Percentiles rank a stretch among this genome's conserved stretches.
These are phyloP conservation scores for Platanthera guangdongensis DNA, from an alignment of 106 monocot genomes.

Conservation along the genomic window DNA sequence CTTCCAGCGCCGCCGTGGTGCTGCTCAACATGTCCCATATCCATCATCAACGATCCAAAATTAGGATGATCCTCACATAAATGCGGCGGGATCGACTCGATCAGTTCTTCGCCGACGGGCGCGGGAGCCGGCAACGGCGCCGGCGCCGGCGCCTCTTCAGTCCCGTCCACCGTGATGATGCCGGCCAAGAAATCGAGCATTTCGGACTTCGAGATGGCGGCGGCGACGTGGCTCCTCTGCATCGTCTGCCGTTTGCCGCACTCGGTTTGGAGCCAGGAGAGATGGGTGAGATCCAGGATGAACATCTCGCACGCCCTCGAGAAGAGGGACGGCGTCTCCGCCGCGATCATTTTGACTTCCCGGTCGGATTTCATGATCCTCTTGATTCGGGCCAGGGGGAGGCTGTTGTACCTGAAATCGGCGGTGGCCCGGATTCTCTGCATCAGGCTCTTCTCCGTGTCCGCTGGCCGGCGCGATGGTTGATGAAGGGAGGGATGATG, in stretches of 20 bases:
- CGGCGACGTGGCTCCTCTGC: constrained; percentile 55
- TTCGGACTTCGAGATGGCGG: constrained; percentile 44
- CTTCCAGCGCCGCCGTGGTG: too few relatives aligned
- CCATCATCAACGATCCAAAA: neutral
- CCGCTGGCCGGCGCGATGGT: too few relatives aligned
- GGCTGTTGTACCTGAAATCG: constrained; percentile 54
- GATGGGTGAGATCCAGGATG: constrained; percentile 34
- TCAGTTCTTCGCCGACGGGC: neutral
- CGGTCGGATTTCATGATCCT: constrained; percentile 68
- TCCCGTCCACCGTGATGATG: constrained; percentile 47
- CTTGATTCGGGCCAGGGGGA: constrained; percentile 56
- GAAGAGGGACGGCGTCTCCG: constrained; percentile 51
- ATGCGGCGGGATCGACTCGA: neutral
- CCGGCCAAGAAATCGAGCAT: constrained; percentile 56
- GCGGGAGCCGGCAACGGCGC: neutral
- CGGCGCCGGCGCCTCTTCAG: constrained; percentile 14
- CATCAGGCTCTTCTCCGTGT: constrained; percentile 15
- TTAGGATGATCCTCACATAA: constrained; percentile 1
- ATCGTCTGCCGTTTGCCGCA: constrained; percentile 52
- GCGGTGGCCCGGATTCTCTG: constrained; percentile 15
- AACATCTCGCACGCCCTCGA: constrained; percentile 50
- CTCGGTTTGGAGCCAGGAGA: constrained; percentile 49
- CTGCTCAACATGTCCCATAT: neutral
- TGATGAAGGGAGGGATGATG: too few relatives aligned
- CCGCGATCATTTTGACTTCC: constrained; percentile 60